Evolutionary conservation across 495 filamentous ascomycete species (phyloP).

Genomic region (Lindgomyces ingoldianus): DNA sequence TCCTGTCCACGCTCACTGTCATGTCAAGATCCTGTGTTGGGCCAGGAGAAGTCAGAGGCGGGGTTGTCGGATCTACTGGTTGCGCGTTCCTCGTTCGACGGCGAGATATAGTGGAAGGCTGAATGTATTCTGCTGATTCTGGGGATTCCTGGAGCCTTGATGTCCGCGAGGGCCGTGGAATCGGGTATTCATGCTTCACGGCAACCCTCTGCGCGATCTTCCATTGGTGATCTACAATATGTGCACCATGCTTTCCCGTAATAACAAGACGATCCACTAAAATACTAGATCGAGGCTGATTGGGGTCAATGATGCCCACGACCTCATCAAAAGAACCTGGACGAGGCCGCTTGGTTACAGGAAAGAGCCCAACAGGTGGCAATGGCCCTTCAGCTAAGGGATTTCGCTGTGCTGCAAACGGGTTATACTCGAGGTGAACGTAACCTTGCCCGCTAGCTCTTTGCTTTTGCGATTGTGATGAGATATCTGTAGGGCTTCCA

Average conservation of each 20-base stretch:
- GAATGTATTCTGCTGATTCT: neutral
- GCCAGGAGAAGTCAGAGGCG: neutral
- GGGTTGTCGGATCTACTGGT: neutral
- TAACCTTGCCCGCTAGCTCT: neutral
- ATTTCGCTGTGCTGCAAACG: neutral
- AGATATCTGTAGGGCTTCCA: neutral
- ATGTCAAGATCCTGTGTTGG: neutral
- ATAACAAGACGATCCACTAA: neutral
- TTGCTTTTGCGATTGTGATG: neutral
- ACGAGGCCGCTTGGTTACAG: neutral
- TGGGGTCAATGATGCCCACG: neutral
- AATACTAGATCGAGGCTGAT: neutral
- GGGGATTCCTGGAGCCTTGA: too few species aligned
- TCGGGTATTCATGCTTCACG: neutral
- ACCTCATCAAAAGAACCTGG: neutral
- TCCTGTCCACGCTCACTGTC: neutral
- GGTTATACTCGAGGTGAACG: neutral
- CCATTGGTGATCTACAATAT: neutral
- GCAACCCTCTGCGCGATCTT: neutral
- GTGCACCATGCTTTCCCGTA: neutral
- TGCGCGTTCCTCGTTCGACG: neutral
- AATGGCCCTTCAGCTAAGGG: neutral
- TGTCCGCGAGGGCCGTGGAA: too few species aligned
- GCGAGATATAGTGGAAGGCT: neutral
- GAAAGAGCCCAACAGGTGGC: constrained; percentile 1